Evolutionary conservation across 1,139 yeast species (phyloP), one percentile per base, ranked within the genome.

Genomic region (Hyphopichia burtonii): DNA sequence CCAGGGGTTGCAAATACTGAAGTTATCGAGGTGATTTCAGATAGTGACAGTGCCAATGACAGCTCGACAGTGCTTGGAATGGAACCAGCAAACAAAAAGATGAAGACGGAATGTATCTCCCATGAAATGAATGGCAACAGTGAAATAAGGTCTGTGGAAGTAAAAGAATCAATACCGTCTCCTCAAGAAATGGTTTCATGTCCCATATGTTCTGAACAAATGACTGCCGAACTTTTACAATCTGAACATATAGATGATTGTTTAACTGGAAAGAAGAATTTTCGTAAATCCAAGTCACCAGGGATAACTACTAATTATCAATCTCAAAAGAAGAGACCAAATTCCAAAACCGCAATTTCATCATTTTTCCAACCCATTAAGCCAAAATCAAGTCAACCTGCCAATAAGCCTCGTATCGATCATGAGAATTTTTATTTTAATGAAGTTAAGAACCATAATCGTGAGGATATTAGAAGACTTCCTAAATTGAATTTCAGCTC

Each of bases 201-300:
- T 55, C 96, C 96, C 0, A 70, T 89, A 1, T 89, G 96, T 59
- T 59, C 64, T 4, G 68, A 74, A 36, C 59, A 61, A 22, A 78
- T 83, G 77, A 75, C 86, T 1, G 69, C 84, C 0, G 69, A 66
- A 9, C 74, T 72, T 16, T 65, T 89, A 12, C 89, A 89, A 58
- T 57, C 79, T 0, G 61, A 72, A 0, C 96, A 89, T 56, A 74
- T 89, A n/a, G 93, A 84, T 54, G 68, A 70, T 33, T 89, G 96
- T 55, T 61, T 87, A 41, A 61, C 62, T 17, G 69, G 74, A 3
- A 59, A 48, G 27, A 40, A 40, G 27, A 14, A 43, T 4, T 39
- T 35, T 18, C 37, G 38, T n/a, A 42, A 34, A 18, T 38, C 38
- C 17, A 43, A 44, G 34, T 27, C 39, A n/a, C 32, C 40, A 34